Evolutionary conservation across 2,329 filamentous ascomycete genomes (phyloP).

Genomic region (Leptographium procerum): DNA sequence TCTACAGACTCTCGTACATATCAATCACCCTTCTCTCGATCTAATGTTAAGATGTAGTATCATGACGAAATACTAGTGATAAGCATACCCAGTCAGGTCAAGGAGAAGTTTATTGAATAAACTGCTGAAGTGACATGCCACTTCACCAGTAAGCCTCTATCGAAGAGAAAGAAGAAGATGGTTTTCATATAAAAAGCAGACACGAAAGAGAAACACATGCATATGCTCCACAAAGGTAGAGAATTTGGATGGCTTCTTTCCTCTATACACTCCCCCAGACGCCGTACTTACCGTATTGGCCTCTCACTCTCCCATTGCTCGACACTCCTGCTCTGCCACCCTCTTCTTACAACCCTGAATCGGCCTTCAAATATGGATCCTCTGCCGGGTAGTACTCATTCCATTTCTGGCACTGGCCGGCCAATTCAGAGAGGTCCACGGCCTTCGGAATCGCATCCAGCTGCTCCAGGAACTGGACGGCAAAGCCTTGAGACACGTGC

Average conservation of each 20-base stretch:
- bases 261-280: neutral
- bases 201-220: neutral
- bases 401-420: constrained; percentile 8
- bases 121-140: neutral
- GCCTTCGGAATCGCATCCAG: constrained; percentile 6
- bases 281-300: neutral
- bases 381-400: constrained; percentile 8
- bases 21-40: no score
- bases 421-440: constrained; percentile 6
- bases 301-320: neutral
- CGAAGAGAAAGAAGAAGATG: neutral
- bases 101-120: neutral
- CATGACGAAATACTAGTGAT: neutral
- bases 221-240: neutral
- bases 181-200: neutral
- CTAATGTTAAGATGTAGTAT: no score
- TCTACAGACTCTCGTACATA: no score
- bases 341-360: constrained; percentile 10
- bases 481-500: constrained; percentile 38
- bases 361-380: constrained; percentile 7
- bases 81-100: neutral
- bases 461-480: constrained; percentile 37
- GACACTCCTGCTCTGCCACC: neutral
- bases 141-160: neutral
- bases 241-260: neutral